These are phyloP conservation scores for Escovopsis sp. DNA, from an alignment of 2,329 filamentous ascomycete genomes.

Conservation along the genomic window DNA sequence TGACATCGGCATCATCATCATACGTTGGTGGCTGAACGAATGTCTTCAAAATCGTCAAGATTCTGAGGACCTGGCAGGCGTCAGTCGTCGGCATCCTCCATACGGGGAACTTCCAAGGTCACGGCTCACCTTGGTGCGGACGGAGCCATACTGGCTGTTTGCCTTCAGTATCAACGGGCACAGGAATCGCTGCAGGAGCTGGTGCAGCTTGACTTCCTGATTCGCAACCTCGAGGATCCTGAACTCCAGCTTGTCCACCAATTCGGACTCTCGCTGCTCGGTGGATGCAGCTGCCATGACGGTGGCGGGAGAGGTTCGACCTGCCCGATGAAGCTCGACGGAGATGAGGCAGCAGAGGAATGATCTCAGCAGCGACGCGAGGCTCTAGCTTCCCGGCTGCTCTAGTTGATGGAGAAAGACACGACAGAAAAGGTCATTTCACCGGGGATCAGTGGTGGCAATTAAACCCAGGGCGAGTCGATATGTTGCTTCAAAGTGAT, in stretches of 20 bases:
- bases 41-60: slow-evolving; percentile 36
- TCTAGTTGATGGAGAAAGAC: too few relatives aligned
- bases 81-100: neutral
- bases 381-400: too few relatives aligned
- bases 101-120: neutral
- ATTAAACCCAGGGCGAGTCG: too few relatives aligned
- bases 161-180: slow-evolving; percentile 75
- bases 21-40: slow-evolving; percentile 39
- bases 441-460: too few relatives aligned
- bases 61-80: slow-evolving; percentile 30
- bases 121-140: slow-evolving; percentile 55
- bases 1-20: slow-evolving; percentile 4
- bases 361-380: too few relatives aligned
- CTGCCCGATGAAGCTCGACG: too few relatives aligned
- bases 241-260: slow-evolving; percentile 76
- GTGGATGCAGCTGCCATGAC: slow-evolving; percentile 24
- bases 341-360: too few relatives aligned
- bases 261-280: slow-evolving; percentile 61
- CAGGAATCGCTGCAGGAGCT: slow-evolving; percentile 64
- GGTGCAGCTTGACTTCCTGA: slow-evolving; percentile 69
- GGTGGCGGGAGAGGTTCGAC: too few relatives aligned
- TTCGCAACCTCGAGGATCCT: slow-evolving; percentile 65
- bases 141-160: slow-evolving; percentile 61
- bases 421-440: too few relatives aligned
- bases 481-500: too few relatives aligned